These are phyloP conservation scores for Malassezia psittaci DNA, from an alignment of 1,284 basidiomycete species.

Conservation along the genomic window DNA sequence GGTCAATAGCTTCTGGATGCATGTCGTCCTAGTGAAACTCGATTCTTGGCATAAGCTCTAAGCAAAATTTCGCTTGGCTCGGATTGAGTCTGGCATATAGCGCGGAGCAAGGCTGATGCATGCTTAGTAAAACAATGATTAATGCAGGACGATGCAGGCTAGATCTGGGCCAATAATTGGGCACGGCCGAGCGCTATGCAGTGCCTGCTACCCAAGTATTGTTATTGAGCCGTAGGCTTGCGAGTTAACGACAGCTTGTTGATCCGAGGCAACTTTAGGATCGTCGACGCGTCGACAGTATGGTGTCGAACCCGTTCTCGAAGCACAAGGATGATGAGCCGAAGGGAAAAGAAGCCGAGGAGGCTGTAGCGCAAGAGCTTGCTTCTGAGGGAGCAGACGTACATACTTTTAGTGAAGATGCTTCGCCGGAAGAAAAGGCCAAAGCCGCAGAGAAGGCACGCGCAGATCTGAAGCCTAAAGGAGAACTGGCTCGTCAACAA, in stretches of 20 bases:
- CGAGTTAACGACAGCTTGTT: too few relatives aligned
- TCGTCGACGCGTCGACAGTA: not conserved
- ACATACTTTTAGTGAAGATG: constrained; percentile 35
- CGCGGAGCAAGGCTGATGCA: not conserved
- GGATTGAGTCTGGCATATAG: too few relatives aligned
- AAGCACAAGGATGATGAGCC: not conserved
- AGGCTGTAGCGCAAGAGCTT: constrained; percentile 21
- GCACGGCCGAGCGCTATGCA: too few relatives aligned
- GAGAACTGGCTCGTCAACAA: constrained; percentile 15
- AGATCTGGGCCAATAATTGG: too few relatives aligned
- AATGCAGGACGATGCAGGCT: not conserved
- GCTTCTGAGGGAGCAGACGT: constrained; percentile 33
- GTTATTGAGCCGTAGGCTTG: too few relatives aligned
- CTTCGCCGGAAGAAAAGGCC: constrained; percentile 38
- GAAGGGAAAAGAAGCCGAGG: constrained; percentile 19
- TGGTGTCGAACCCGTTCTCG: constrained; percentile 8
- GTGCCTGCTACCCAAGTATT: too few relatives aligned
- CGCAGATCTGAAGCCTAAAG: constrained; percentile 27
- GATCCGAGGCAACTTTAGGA: too few relatives aligned
- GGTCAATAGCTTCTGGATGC: too few relatives aligned
- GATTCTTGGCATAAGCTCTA: not conserved
- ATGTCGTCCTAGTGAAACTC: too few relatives aligned
- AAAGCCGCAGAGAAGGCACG: constrained; percentile 27
- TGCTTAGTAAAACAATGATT: not conserved
- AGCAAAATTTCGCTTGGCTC: too few relatives aligned